A percentile compares a stretch with the other conserved stretches of the same genome.
Evolutionary conservation across 208 protist genomes (phyloP).

Genomic region (Leishmania braziliensis): DNA sequence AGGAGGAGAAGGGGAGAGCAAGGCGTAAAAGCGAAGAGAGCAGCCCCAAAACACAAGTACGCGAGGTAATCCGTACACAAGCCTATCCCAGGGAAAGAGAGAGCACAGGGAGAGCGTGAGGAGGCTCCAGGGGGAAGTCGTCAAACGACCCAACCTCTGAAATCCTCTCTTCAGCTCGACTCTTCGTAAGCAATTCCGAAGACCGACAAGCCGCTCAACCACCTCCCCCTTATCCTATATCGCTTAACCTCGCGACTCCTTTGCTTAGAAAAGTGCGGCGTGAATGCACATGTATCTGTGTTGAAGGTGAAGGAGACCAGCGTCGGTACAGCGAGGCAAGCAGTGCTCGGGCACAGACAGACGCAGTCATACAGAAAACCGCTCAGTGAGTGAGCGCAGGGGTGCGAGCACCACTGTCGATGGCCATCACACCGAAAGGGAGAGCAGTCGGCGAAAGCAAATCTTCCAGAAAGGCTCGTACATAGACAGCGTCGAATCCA

Average conservation of each 20-base stretch:
- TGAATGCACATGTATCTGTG: background rate
- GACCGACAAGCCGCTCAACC: background rate
- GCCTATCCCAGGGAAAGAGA: background rate
- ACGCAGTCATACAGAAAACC: background rate
- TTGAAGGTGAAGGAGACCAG: background rate
- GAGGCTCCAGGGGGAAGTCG: background rate
- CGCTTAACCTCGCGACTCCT: background rate
- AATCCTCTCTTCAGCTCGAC: background rate
- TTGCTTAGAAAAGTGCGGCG: background rate
- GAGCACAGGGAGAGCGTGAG: background rate
- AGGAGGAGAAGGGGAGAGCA: background rate
- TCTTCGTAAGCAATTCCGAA: background rate
- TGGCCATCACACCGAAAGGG: background rate
- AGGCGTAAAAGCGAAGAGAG: too few relatives aligned
- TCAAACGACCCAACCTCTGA: background rate
- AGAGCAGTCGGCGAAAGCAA: conserved; percentile 10
- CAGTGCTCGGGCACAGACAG: background rate
- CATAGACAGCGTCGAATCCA: conserved; percentile 1
- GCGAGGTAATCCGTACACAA: background rate
- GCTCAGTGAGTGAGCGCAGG: background rate
- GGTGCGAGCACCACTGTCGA: background rate
- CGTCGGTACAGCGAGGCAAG: background rate
- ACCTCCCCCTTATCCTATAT: background rate
- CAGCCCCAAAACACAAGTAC: background rate
- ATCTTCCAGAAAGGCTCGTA: conserved; percentile 25